phyloP scores from a whole-genome alignment of 2,329 filamentous ascomycete genomes.

The Exophiala dermatitidis region DNA sequence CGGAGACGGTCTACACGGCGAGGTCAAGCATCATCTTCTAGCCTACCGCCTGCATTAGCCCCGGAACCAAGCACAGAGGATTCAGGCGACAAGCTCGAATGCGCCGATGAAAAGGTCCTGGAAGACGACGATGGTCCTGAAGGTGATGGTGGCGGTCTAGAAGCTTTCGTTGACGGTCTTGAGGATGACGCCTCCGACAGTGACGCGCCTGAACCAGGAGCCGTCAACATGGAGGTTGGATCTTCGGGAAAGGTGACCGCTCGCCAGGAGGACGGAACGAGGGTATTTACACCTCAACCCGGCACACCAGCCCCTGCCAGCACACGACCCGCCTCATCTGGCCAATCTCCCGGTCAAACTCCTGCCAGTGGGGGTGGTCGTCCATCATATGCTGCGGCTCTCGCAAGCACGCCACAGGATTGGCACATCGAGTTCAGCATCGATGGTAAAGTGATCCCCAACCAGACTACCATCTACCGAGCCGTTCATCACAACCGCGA shows the following conservation, averaged over 20 bases:
- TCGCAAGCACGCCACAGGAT: constrained; percentile 74
- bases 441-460: constrained; percentile 72
- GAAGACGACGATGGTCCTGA: constrained; percentile 62
- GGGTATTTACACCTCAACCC: constrained; percentile 70
- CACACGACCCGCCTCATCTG: constrained; percentile 26
- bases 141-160: constrained; percentile 54
- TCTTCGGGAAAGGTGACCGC: constrained; percentile 82
- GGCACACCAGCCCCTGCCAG: constrained; percentile 33
- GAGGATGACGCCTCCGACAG: constrained; percentile 75
- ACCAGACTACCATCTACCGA: constrained; percentile 92
- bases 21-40: constrained; percentile 45
- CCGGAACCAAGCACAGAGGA: constrained; percentile 55
- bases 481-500: constrained; percentile 71
- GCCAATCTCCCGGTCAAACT: constrained; percentile 38
- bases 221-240: constrained; percentile 85
- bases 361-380: constrained; percentile 42
- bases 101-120: constrained; percentile 82
- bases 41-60: constrained; percentile 47
- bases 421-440: constrained; percentile 97
- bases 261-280: constrained; percentile 82
- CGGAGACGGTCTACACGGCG: constrained; percentile 59
- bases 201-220: constrained; percentile 69
- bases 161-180: constrained; percentile 83
- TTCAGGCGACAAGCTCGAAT: constrained; percentile 69
- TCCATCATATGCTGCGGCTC: constrained; percentile 71